phyloP scores from a whole-genome alignment of 2,329 filamentous ascomycete species.

The Colletotrichum graminicola region DNA sequence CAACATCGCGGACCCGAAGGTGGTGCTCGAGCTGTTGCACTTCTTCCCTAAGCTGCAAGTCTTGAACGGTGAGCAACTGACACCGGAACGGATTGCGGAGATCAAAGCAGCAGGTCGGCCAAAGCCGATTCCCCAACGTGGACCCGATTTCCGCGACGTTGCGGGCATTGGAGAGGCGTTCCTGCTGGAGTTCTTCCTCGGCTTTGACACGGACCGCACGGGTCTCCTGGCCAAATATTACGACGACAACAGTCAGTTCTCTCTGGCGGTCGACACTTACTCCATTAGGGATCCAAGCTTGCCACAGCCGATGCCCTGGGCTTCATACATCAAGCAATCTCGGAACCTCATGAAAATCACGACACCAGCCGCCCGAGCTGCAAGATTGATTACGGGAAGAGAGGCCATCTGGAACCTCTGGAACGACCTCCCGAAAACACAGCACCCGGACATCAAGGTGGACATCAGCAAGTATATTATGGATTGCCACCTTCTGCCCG shows the following conservation, averaged over 20 bases:
- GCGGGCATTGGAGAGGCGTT: constrained; percentile 81
- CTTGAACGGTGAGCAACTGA: constrained; percentile 81
- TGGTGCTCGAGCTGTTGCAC: constrained; percentile 75
- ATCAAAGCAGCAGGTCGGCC: constrained; percentile 62
- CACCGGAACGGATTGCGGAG: constrained; percentile 75
- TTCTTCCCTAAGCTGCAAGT: constrained; percentile 88
- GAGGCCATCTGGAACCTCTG: constrained; percentile 76
- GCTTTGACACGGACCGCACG: constrained; percentile 79
- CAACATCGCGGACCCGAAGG: constrained; percentile 68
- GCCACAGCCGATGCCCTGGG: constrained; percentile 71
- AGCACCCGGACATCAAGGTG: constrained; percentile 77
- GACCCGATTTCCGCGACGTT: constrained; percentile 80
- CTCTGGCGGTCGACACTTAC: constrained; percentile 76
- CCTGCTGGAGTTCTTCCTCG: constrained; percentile 77
- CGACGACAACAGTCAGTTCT: constrained; percentile 81
- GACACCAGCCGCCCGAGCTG: constrained; percentile 69
- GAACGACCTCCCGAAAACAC: constrained; percentile 77
- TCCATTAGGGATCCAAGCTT: constrained; percentile 62
- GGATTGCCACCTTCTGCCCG: constrained; percentile 81
- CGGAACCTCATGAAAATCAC: constrained; percentile 81
- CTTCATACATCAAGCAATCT: constrained; percentile 80
- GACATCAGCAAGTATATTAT: constrained; percentile 82
- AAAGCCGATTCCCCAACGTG: constrained; percentile 71
- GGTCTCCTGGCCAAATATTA: constrained; percentile 77
- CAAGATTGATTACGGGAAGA: constrained; percentile 74